Conservation (phyloP, 805 yeast species). For the Candida cerambycidarum region DNA sequence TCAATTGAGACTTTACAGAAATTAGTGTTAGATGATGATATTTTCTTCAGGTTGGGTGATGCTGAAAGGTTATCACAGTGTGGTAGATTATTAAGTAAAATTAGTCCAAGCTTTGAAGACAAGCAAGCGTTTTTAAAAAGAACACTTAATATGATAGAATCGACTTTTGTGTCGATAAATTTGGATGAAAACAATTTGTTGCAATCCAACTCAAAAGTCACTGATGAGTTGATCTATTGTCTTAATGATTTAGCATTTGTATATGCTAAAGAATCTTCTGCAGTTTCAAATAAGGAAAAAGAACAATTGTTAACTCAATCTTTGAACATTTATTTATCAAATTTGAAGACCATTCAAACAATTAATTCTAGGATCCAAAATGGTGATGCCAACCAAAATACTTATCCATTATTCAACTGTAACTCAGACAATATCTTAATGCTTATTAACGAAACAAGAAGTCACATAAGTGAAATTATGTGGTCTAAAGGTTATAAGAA, state of each 20-base stretch:
- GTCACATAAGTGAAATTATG: conserved; percentile 41
- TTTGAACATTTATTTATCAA: conserved; percentile 38
- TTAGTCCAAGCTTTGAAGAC: conserved; percentile 19
- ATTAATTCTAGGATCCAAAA: conserved; percentile 19
- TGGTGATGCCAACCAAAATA: conserved; percentile 23
- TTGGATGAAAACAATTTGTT: conserved; percentile 27
- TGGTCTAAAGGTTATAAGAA: conserved; percentile 41
- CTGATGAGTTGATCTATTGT: conserved; percentile 37
- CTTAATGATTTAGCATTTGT: conserved; percentile 35
- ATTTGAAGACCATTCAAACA: conserved; percentile 24
- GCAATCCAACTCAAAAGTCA: conserved; percentile 25
- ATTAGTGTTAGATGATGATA: conserved; percentile 35
- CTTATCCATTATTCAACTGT: conserved; percentile 39
- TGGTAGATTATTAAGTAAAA: conserved; percentile 34
- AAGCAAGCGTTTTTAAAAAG: conserved; percentile 28
- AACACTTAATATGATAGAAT: conserved; percentile 31
- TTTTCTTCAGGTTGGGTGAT: conserved; percentile 40
- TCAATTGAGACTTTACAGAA: conserved; percentile 27
- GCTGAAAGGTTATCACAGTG: conserved; percentile 42
- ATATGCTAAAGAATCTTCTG: conserved; percentile 22
- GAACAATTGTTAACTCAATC: conserved; percentile 22
- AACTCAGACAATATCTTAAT: conserved; percentile 26
- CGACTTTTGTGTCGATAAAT: conserved; percentile 26
- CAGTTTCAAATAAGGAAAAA: conserved; percentile 10
- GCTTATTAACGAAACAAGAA: conserved; percentile 31